A percentile compares a stretch with the other conserved stretches of the same genome.
Evolutionary conservation across 2,329 filamentous ascomycete species (phyloP).

Genomic region (Diaporthe helianthi): DNA sequence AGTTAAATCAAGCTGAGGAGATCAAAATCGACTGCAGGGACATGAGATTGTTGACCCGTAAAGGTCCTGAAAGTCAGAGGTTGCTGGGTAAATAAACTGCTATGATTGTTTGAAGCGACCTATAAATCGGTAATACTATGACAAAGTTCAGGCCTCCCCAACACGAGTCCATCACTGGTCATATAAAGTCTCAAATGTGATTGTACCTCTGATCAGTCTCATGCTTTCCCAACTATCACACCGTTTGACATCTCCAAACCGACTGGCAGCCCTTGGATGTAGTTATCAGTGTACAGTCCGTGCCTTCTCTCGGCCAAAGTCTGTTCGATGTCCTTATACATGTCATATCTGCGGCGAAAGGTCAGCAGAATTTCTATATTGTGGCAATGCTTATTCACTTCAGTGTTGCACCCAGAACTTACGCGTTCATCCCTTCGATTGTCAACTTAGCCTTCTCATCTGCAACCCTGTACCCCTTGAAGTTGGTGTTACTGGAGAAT

Average conservation of each 20-base stretch:
- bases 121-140: too few species aligned
- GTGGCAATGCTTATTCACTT: neutral
- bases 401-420: constrained; percentile 40
- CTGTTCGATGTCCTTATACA: constrained; percentile 63
- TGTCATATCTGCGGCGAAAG: constrained; percentile 56
- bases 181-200: too few species aligned
- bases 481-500: constrained; percentile 67
- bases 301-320: constrained; percentile 48
- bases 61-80: too few species aligned
- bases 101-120: too few species aligned
- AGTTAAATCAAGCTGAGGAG: too few species aligned
- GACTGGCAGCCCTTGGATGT: constrained; percentile 52
- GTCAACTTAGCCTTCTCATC: constrained; percentile 68
- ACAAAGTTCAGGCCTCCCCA: too few species aligned
- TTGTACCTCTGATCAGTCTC: neutral
- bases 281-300: constrained; percentile 47
- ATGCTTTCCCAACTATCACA: constrained; percentile 41
- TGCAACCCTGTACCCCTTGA: constrained; percentile 65
- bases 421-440: constrained; percentile 74
- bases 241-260: constrained; percentile 58
- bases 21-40: too few species aligned
- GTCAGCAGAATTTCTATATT: neutral
- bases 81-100: too few species aligned
- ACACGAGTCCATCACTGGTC: too few species aligned
- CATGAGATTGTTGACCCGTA: too few species aligned